Percentiles rank a stretch among this genome's conserved stretches.
These are phyloP conservation scores for Clonostachys rosea DNA, from an alignment of 2,329 filamentous ascomycete genomes.

Conservation along the genomic window DNA sequence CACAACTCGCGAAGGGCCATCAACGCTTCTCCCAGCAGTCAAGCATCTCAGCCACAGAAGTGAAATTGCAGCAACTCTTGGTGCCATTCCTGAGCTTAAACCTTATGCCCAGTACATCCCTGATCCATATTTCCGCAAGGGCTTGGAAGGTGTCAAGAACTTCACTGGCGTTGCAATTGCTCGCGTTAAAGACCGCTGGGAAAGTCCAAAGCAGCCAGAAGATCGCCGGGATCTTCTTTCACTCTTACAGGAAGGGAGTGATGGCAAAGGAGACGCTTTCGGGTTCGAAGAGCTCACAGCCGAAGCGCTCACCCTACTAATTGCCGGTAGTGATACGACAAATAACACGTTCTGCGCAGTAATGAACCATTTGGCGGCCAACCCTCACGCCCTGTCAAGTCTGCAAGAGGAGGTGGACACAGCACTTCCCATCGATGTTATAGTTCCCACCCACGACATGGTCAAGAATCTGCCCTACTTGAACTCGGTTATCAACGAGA, in stretches of 20 bases:
- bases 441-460: slow-evolving; percentile 67
- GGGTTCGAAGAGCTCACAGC: slow-evolving; percentile 78
- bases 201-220: slow-evolving; percentile 54
- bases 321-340: slow-evolving; percentile 73
- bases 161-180: slow-evolving; percentile 86
- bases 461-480: slow-evolving; percentile 76
- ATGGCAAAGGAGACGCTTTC: slow-evolving; percentile 72
- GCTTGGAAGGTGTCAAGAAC: slow-evolving; percentile 70
- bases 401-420: slow-evolving; percentile 71
- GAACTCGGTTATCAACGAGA: slow-evolving; percentile 72
- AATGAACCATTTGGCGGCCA: slow-evolving; percentile 68
- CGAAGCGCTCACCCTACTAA: slow-evolving; percentile 85
- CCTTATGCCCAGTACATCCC: slow-evolving; percentile 78
- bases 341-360: slow-evolving; percentile 80
- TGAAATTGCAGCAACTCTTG: slow-evolving; percentile 78
- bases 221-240: slow-evolving; percentile 76
- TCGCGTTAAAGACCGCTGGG: slow-evolving; percentile 71
- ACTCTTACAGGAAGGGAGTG: slow-evolving; percentile 79
- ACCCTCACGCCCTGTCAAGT: slow-evolving; percentile 66
- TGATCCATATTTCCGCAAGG: slow-evolving; percentile 75
- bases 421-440: slow-evolving; percentile 53
- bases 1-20: slow-evolving; percentile 50
- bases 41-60: slow-evolving; percentile 85
- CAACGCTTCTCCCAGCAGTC: slow-evolving; percentile 72
- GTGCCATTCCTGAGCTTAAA: slow-evolving; percentile 68